Percentiles rank a stretch among this genome's conserved stretches.
Evolutionary conservation across 1,284 basidiomycete genomes (phyloP).

Genomic region (Ganoderma leucocontextum): DNA sequence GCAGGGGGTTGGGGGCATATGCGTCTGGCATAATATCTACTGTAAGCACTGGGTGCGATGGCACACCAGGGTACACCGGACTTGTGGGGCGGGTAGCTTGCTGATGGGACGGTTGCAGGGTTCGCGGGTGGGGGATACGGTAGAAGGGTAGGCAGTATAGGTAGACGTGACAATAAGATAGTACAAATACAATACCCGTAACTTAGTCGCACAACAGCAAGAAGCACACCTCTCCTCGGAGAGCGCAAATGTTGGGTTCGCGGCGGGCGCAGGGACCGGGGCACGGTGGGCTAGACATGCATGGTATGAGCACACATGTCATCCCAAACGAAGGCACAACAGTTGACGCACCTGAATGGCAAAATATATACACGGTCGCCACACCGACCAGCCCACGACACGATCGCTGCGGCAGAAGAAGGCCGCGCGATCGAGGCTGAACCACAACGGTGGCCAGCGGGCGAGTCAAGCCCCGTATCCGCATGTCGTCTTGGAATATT

Average conservation of each 20-base stretch:
- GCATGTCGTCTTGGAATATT: constrained; percentile 4
- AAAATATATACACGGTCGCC: constrained; percentile 34
- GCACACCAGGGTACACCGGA: not conserved
- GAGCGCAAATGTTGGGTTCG: constrained; percentile 4
- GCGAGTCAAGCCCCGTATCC: constrained; percentile 18
- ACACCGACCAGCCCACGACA: constrained; percentile 23
- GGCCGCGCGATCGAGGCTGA: constrained; percentile 9
- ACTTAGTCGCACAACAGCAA: constrained; percentile 33
- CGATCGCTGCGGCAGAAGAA: not conserved
- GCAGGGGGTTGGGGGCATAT: constrained; percentile 12
- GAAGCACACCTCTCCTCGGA: constrained; percentile 7
- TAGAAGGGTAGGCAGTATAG: not conserved
- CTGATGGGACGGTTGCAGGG: not conserved
- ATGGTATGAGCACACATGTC: not conserved
- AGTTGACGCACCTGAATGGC: constrained; percentile 20
- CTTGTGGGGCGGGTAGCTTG: not conserved
- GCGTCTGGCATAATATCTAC: constrained; percentile 21
- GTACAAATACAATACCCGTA: constrained; percentile 33
- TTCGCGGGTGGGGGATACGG: not conserved
- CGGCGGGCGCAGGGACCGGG: constrained; percentile 12
- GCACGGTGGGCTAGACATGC: constrained; percentile 16
- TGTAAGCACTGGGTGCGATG: not conserved
- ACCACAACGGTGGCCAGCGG: constrained; percentile 5
- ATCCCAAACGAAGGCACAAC: not conserved
- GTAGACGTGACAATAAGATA: constrained; percentile 4